These are phyloP conservation scores for Cercophora scortea DNA, from an alignment of 495 filamentous ascomycete species.

Conservation along the genomic window DNA sequence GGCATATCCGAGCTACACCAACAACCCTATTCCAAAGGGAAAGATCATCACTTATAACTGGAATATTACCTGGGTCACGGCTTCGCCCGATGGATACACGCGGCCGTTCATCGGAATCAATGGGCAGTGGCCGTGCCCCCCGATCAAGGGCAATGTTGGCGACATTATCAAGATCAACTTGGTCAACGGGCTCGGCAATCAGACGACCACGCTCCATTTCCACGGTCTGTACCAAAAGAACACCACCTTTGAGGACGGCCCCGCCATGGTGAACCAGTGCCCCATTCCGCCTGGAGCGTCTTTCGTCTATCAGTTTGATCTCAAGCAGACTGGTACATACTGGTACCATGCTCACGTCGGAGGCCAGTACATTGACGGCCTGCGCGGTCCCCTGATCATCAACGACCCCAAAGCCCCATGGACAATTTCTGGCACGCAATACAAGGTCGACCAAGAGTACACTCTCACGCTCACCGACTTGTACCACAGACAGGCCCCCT, in stretches of 20 bases:
- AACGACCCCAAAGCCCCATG: slow-evolving; percentile 38
- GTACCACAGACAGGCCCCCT: slow-evolving; percentile 28
- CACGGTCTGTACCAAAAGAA: slow-evolving; percentile 61
- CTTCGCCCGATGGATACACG: slow-evolving; percentile 52
- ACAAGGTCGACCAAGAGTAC: slow-evolving; percentile 51
- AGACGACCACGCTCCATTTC: slow-evolving; percentile 57
- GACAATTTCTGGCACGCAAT: slow-evolving; percentile 19
- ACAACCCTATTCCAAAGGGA: neutral
- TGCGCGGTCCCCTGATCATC: slow-evolving; percentile 47
- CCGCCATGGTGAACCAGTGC: slow-evolving; percentile 54
- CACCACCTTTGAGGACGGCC: slow-evolving; percentile 59
- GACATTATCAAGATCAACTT: slow-evolving; percentile 56
- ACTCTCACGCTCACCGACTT: slow-evolving; percentile 42
- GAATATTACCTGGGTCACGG: slow-evolving; percentile 55
- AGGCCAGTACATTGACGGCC: slow-evolving; percentile 39
- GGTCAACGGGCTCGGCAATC: slow-evolving; percentile 55
- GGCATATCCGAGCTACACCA: slow-evolving; percentile 1
- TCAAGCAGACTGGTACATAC: slow-evolving; percentile 33
- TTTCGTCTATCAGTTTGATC: slow-evolving; percentile 1
- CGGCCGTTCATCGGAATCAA: slow-evolving; percentile 64
- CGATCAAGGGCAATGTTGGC: slow-evolving; percentile 52
- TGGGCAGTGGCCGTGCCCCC: slow-evolving; percentile 55
- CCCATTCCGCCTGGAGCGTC: slow-evolving; percentile 45
- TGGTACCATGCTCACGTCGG: slow-evolving; percentile 29
- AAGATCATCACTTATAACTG: slow-evolving; percentile 23